Percentiles rank a stretch among this genome's conserved stretches.
Evolutionary conservation across 2,329 filamentous ascomycete genomes (phyloP).

Genomic region (Aspergillus fijiensis): DNA sequence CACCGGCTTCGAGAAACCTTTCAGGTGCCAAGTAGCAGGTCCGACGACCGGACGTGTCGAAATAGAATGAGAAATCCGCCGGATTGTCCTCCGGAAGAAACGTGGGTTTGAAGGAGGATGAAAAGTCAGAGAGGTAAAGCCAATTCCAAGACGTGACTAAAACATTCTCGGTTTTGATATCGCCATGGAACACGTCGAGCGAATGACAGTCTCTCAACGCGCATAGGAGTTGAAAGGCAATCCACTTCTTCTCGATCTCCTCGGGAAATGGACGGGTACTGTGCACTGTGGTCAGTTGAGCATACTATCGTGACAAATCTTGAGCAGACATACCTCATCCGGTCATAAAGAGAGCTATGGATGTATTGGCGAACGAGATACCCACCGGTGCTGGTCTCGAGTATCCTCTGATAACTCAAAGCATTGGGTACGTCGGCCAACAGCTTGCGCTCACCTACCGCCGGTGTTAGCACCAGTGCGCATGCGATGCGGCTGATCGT

Average conservation of each 20-base stretch:
- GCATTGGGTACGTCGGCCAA: constrained; percentile 87
- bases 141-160: constrained; percentile 99
- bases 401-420: constrained; percentile 80
- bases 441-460: constrained; percentile 71
- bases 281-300: constrained; percentile 26
- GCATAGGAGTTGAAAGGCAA: constrained; percentile 92
- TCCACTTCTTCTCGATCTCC: constrained; percentile 98
- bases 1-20: constrained; percentile 73
- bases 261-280: constrained; percentile 95
- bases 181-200: constrained; percentile 87
- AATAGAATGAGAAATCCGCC: constrained; percentile 96
- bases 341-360: constrained; percentile 95
- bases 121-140: constrained; percentile 97
- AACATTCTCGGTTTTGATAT: constrained; percentile 98
- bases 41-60: constrained; percentile 84
- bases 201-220: constrained; percentile 89
- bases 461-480: constrained; percentile 18
- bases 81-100: constrained; percentile 95
- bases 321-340: constrained; percentile 59
- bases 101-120: constrained; percentile 89
- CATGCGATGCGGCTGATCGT: background rate
- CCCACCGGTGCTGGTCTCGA: constrained; percentile 88
- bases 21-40: constrained; percentile 97
- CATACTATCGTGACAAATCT: too few species aligned
- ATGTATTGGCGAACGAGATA: constrained; percentile 94